Base-by-base conservation (phyloP, 148 eudicot genomes). In the Agrostemma githago region DNA sequence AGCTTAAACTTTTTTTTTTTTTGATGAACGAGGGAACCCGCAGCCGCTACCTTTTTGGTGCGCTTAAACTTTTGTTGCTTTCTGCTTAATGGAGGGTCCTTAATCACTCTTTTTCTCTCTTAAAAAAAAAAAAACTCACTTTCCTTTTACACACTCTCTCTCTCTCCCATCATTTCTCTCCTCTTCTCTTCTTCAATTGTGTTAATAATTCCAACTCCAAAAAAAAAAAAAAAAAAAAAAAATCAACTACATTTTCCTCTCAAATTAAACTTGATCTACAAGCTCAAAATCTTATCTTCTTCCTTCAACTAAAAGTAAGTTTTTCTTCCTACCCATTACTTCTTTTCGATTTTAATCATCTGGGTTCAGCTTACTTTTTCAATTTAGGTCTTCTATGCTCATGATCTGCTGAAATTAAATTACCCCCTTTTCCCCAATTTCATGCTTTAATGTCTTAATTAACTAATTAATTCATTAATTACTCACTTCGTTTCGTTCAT, bases 71-170 rank as follows among this genome's bases (percentile, higher is more conserved):
- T 84, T 81, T 78, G 82, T 78, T 79, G 82, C 85, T 83, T 78
- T 82, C 80, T 83, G 79, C 81, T 79, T 74, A 72, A 88, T 86
- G 89, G 91, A 87, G 80, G 89, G 86, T 61, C 87, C 96, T 78
- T 88, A 78, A 75, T 53, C 12, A 72, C 74, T 72, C 78, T 7
- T 26, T 26, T 60, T 77, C 83, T 81, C 83, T 82, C 71, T 78
- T 26, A 26, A 26, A 26, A 26, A 26, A 26, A 26, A 26, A 66
- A 73, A 66, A 65, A 41, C 78, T 77, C 87, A 81, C 80, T 79
- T 48, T 48, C 5, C 11, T 12, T 11, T 3, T 10, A 8, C 83
- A 62, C 79, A 26, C 37, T 4, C 54, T 46, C 42, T 77, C 77
- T 79, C 77, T 20, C 9, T 6, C 10, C 15, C n/a, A 0, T 34